A percentile compares a stretch with the other conserved stretches of the same genome.
These are phyloP conservation scores for Chlorella sp. DNA, from an alignment of 139 green algal species.

Conservation along the genomic window DNA sequence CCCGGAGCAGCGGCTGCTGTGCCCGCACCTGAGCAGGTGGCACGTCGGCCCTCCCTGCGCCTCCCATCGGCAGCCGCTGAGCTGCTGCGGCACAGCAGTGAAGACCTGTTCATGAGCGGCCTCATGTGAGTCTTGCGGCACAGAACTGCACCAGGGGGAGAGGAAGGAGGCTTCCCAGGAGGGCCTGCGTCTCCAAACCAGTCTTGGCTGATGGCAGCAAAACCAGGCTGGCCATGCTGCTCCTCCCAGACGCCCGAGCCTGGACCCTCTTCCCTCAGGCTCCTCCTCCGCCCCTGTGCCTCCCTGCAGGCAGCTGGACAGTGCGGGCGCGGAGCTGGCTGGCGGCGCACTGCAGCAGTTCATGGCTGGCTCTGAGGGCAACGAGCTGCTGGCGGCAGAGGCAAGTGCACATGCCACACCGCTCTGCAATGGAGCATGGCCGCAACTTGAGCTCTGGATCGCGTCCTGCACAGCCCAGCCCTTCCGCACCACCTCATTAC, in stretches of 20 bases:
- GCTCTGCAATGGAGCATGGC: neutral
- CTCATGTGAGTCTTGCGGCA: neutral
- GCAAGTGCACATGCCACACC: neutral
- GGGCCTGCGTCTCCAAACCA: neutral
- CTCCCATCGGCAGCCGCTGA: neutral
- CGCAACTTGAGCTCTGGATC: neutral
- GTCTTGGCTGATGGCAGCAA: neutral
- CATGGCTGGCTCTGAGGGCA: neutral
- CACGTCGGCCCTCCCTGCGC: neutral
- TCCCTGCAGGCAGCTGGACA: constrained; percentile 12
- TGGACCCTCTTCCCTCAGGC: neutral
- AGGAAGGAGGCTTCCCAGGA: neutral
- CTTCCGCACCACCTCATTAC: neutral
- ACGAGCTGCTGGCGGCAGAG: constrained; percentile 24
- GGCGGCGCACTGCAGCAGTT: neutral
- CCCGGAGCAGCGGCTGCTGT: too few species aligned
- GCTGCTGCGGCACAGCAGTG: constrained; percentile 11
- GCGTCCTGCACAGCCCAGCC: neutral
- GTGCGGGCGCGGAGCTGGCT: neutral
- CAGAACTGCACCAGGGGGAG: neutral
- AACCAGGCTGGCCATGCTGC: neutral
- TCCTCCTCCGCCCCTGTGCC: neutral
- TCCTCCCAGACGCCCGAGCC: neutral
- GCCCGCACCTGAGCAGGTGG: neutral
- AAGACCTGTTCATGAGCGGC: constrained; percentile 1